A percentile compares a stretch with the other conserved stretches of the same genome.
phyloP scores from a whole-genome alignment of 1,284 basidiomycete species.

The Ustilago loliicola region DNA sequence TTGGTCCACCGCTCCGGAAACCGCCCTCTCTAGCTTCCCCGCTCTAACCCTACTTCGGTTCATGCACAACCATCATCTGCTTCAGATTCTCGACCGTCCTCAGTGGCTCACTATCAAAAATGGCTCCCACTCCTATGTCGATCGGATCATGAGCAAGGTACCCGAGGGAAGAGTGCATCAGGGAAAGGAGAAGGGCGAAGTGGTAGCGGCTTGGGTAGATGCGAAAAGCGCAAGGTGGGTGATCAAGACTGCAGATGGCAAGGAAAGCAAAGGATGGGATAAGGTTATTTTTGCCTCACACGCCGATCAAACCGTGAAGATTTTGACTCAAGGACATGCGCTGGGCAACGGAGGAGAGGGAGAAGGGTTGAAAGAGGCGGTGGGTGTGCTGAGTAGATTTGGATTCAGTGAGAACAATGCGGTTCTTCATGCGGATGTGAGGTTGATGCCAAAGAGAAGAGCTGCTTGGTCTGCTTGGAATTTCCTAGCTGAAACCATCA shows the following conservation, averaged over 20 bases:
- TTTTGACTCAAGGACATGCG: constrained; percentile 72
- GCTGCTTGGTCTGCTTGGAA: constrained; percentile 63
- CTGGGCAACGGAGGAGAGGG: neutral
- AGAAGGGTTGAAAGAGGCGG: constrained; percentile 73
- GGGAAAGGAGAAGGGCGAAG: constrained; percentile 25
- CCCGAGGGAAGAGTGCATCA: constrained; percentile 31
- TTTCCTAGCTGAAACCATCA: constrained; percentile 55
- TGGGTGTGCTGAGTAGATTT: constrained; percentile 70
- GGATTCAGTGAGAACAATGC: constrained; percentile 80
- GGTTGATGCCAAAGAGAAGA: constrained; percentile 55
- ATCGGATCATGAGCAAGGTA: constrained; percentile 42
- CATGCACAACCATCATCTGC: constrained; percentile 83
- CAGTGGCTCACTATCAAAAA: constrained; percentile 82
- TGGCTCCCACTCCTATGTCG: constrained; percentile 72
- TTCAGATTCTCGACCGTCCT: constrained; percentile 81
- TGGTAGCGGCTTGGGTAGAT: constrained; percentile 28
- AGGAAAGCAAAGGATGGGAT: constrained; percentile 71
- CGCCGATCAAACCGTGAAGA: constrained; percentile 77
- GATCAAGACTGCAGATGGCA: constrained; percentile 68
- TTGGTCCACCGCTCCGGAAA: constrained; percentile 83
- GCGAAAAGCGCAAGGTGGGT: constrained; percentile 66
- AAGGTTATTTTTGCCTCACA: constrained; percentile 84
- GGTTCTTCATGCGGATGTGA: constrained; percentile 77
- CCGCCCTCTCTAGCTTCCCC: constrained; percentile 80
- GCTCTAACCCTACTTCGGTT: constrained; percentile 81